Evolutionary conservation across 441 rosid species (phyloP).

Genomic region (Hypseocharis bilobata): DNA sequence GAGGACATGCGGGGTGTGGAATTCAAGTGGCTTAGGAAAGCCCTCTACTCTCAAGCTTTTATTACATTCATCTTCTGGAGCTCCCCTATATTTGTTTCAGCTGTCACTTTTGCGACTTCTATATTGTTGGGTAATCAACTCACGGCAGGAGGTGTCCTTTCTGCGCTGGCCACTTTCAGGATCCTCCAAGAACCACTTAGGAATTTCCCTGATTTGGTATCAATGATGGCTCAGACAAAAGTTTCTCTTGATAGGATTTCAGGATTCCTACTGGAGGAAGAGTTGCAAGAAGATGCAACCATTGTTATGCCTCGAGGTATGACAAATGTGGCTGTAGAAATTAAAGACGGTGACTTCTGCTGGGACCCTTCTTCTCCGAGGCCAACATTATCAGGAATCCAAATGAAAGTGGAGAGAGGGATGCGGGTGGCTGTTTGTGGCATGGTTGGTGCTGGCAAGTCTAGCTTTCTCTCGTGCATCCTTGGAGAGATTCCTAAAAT

Average conservation of each 20-base stretch:
- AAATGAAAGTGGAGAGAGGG: constrained; percentile 76
- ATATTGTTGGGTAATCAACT: constrained; percentile 78
- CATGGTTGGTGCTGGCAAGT: constrained; percentile 91
- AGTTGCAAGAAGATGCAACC: constrained; percentile 88
- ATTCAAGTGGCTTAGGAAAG: constrained; percentile 86
- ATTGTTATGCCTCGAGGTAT: constrained; percentile 59
- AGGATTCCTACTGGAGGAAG: constrained; percentile 92
- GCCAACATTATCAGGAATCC: constrained; percentile 65
- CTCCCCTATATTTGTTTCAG: constrained; percentile 95
- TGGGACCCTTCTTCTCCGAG: constrained; percentile 69
- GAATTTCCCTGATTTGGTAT: constrained; percentile 93
- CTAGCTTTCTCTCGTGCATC: constrained; percentile 94
- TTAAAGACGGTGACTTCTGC: constrained; percentile 65
- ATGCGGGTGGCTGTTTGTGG: constrained; percentile 99
- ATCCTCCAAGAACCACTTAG: constrained; percentile 96
- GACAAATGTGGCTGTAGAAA: constrained; percentile 61
- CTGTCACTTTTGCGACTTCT: constrained; percentile 83
- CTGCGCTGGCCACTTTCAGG: constrained; percentile 96
- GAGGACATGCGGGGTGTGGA: constrained; percentile 92
- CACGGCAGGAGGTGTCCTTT: constrained; percentile 96
- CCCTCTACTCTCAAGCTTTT: constrained; percentile 92
- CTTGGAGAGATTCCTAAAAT: constrained; percentile 95
- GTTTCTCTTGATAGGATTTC: constrained; percentile 96
- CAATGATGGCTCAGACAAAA: constrained; percentile 99
- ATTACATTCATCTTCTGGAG: constrained; percentile 97